phyloP scores from a whole-genome alignment of 768 basidiomycete genomes.

The Mycena galopus region DNA sequence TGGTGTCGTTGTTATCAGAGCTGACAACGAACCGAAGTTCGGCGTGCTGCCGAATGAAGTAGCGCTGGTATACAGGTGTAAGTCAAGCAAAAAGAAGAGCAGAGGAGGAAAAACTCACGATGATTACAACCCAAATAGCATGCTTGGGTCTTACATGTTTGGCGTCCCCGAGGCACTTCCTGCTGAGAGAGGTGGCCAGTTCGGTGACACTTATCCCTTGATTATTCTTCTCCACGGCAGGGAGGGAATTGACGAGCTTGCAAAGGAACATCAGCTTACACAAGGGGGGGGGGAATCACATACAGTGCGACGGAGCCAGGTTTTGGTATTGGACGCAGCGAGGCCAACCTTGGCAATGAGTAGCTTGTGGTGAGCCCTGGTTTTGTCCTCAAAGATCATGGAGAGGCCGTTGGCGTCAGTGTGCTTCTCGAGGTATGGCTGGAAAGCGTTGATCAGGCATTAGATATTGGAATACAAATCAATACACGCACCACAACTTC shows the following conservation, averaged over 20 bases:
- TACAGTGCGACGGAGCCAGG: background rate
- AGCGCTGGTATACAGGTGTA: background rate
- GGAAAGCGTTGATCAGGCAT: background rate
- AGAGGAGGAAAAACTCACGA: background rate
- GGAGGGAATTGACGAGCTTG: background rate
- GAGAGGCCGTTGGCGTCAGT: background rate
- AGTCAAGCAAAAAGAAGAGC: background rate
- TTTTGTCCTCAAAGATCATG: background rate
- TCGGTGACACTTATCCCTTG: background rate
- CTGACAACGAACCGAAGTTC: background rate
- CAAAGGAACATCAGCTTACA: background rate
- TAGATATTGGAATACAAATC: background rate
- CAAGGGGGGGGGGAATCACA: background rate
- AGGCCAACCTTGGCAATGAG: background rate
- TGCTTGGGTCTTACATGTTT: slow-evolving; percentile 7
- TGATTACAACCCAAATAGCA: slow-evolving; percentile 1
- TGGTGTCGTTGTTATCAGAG: background rate
- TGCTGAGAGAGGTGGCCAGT: background rate
- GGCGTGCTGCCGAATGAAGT: background rate
- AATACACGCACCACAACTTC: slow-evolving; percentile 7
- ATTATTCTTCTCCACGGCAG: background rate
- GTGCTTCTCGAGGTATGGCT: slow-evolving; percentile 7
- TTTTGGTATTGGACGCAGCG: background rate
- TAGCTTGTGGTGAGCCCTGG: background rate
- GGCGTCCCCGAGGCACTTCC: background rate